Base-by-base conservation (phyloP, 2,329 filamentous ascomycete species). In the Fusarium beomiforme region DNA sequence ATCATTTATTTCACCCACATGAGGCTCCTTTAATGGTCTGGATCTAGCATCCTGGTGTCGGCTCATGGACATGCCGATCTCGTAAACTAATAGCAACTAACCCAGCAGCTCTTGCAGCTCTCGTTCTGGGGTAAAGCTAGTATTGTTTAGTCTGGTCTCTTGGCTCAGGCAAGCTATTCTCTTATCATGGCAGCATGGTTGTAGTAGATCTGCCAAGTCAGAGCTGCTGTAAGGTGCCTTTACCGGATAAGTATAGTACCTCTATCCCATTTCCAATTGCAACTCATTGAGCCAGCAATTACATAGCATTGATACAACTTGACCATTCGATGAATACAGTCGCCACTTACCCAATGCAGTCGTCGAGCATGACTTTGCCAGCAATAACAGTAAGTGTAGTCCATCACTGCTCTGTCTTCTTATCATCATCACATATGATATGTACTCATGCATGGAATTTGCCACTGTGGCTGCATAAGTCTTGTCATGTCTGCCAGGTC, bases 131-230 rank as follows among this genome's bases (percentile, higher is more conserved):
- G 67, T 55, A 67, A 56, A 49, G 34, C 51, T 41, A 57, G 34
- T 26, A 14, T 47, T 42, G 23, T 31, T n/a, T 56, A 46, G 36
- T 29, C 29, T 29, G 19, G 23, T n/a, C n/a, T 63, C 59, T 58
- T 58, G 36, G 49, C 34, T 43, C 37, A 33, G 43, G 49, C 41
- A n/a, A 55, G 49, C 39, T 51, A 50, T 29, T 34, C 31, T 33
- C 55, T 51, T 62, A 49, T 37, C 44, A 17, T 50, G 47, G 47
- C 24, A 23, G 56, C 44, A 17, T 50, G 47, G 47, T 29, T 23
- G 56, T 59, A 9, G 33, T 39, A 58, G 64, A 72, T 71, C 64
- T 69, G 69, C 56, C 39, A 72, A 66, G 31, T 24, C 34, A 36
- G 19, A 42, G 21, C 11, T 29, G 16, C 19, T 16, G 44, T 10